Conservation (phyloP, 176 grass and related monocot genomes). For the Musa schizocarpa region DNA sequence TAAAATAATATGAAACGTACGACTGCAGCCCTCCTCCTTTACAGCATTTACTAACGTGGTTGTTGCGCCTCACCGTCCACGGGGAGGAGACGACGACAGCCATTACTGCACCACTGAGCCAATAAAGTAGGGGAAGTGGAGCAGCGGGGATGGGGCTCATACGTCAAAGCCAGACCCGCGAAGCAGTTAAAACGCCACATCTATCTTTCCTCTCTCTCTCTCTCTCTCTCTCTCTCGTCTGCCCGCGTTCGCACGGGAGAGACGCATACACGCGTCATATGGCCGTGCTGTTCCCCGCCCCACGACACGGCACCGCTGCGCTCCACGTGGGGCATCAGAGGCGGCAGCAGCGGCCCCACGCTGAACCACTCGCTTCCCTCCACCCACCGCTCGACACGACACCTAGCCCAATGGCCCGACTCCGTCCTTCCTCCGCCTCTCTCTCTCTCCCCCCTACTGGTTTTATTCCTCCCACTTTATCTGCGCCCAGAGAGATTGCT, state of each 20-base stretch:
- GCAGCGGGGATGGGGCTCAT: background rate
- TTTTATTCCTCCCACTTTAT: background rate
- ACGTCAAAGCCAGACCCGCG: background rate
- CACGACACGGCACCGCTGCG: conserved; percentile 21
- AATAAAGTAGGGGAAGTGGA: too few species aligned
- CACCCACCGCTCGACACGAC: conserved; percentile 6
- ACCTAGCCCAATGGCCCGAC: too few species aligned
- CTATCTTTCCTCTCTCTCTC: background rate
- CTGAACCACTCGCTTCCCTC: background rate
- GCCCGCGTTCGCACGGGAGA: background rate
- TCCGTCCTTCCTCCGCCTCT: background rate
- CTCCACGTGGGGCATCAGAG: conserved; percentile 14
- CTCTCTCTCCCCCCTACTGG: background rate
- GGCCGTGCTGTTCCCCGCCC: conserved; percentile 14
- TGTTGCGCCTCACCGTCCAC: conserved; percentile 7
- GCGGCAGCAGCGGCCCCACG: background rate
- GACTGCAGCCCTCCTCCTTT: background rate
- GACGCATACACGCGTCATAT: background rate
- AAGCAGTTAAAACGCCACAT: conserved; percentile 2
- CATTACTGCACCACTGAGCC: background rate
- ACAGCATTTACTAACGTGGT: background rate
- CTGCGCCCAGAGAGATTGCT: background rate
- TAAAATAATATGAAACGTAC: background rate
- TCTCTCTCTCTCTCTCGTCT: background rate
- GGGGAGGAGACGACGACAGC: background rate